phyloP scores from a whole-genome alignment of 495 filamentous ascomycete genomes.

The Penicillium bialowiezense region DNA sequence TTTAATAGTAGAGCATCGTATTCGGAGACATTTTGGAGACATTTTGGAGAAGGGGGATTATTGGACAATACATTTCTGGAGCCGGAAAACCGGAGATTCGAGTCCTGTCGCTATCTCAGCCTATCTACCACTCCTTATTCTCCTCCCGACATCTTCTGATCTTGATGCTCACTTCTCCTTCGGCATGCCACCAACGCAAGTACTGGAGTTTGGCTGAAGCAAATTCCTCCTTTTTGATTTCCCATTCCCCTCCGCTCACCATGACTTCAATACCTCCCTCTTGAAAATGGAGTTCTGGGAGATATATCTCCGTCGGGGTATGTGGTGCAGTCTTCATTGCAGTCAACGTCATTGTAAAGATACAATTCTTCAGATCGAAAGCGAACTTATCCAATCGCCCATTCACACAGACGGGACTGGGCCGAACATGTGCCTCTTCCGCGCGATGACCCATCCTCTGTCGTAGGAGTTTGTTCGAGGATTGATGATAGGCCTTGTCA shows the following conservation, averaged over 20 bases:
- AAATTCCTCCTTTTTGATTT: conserved; percentile 68
- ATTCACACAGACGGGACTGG: conserved; percentile 71
- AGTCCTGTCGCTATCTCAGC: too few species aligned
- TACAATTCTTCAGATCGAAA: conserved; percentile 75
- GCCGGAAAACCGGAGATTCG: too few species aligned
- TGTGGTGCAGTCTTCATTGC: conserved; percentile 50
- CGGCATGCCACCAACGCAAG: conserved; percentile 86
- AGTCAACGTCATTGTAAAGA: conserved; percentile 68
- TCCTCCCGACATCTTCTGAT: too few species aligned
- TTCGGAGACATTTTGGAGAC: too few species aligned
- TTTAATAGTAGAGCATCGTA: too few species aligned
- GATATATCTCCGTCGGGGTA: conserved; percentile 78
- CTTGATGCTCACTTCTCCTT: too few species aligned
- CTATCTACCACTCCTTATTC: too few species aligned
- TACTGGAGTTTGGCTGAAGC: conserved; percentile 65
- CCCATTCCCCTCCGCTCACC: conserved; percentile 86
- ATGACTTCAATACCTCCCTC: conserved; percentile 62
- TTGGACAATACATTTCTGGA: too few species aligned
- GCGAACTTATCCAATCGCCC: conserved; percentile 65
- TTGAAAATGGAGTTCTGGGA: conserved; percentile 94
- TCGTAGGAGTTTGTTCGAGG: conserved; percentile 56
- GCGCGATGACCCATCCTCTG: conserved; percentile 72
- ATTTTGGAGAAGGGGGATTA: too few species aligned
- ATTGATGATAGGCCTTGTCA: too few species aligned
- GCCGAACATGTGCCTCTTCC: conserved; percentile 86